Percentiles rank a stretch among this genome's conserved stretches.
Evolutionary conservation across 495 filamentous ascomycete genomes (phyloP).

Genomic region (Mytilinidion resinicola): DNA sequence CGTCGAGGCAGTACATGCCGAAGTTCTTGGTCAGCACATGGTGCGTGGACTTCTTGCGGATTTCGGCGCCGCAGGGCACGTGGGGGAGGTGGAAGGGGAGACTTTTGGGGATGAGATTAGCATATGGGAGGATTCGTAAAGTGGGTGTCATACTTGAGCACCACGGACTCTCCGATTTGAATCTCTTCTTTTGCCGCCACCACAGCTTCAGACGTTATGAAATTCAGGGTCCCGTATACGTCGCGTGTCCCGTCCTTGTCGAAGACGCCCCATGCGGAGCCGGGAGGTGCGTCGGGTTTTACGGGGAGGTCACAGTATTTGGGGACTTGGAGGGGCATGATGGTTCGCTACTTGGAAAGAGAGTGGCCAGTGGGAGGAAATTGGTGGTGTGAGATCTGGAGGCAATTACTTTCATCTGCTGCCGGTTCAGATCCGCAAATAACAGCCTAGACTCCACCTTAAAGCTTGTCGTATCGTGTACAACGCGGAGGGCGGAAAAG

Average conservation of each 20-base stretch:
- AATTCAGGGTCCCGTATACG: constrained; percentile 18
- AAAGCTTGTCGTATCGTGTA: too few relatives aligned
- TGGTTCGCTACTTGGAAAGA: too few relatives aligned
- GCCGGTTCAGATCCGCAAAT: too few relatives aligned
- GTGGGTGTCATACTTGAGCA: constrained; percentile 8
- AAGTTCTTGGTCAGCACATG: not conserved
- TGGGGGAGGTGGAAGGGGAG: not conserved
- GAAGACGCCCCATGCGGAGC: constrained; percentile 11
- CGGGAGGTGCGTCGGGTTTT: not conserved
- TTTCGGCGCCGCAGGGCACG: not conserved
- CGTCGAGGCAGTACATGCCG: not conserved
- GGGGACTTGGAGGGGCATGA: not conserved
- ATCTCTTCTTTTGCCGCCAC: constrained; percentile 20
- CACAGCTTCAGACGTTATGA: constrained; percentile 25
- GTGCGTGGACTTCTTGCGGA: not conserved
- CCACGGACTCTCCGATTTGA: constrained; percentile 13
- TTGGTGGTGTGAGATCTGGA: too few relatives aligned
- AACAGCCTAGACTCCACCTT: too few relatives aligned
- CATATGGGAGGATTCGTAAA: not conserved
- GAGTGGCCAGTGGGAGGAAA: too few relatives aligned
- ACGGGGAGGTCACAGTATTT: not conserved
- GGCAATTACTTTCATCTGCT: too few relatives aligned
- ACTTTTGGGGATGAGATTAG: not conserved
- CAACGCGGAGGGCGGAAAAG: too few relatives aligned
- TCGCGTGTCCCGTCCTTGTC: constrained; percentile 15